Evolutionary conservation across 2,329 filamentous ascomycete genomes (phyloP), one percentile per base, ranked within the genome.

Genomic region (Penicillium sp.): DNA sequence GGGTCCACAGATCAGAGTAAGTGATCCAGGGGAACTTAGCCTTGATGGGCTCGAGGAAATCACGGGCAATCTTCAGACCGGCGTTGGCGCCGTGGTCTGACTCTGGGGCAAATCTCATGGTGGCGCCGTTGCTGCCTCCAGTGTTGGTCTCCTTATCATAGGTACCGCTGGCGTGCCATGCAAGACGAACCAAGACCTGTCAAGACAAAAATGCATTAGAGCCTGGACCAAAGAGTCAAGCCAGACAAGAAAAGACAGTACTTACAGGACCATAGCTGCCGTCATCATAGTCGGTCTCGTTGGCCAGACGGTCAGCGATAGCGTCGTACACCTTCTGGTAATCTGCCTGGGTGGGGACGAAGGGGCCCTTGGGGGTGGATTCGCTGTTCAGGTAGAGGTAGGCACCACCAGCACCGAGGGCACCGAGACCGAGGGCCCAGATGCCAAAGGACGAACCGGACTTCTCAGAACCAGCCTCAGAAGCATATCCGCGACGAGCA

Each of bases 1-100:
- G 85, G 58, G 94, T 97, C 94, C 93, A 97, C 64, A 99, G 87
- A 72, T 99, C 93, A 13, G 91, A 95, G 83, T 97, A 96, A 59
- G 83, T 83, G 77, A 97, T 96, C 94, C 93, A 97, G 47, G 93
- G 92, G 83, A 90, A 92, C 76, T 92, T 86, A 64, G 81, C 79
- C 81, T 97, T 96, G 67, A 97, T 81, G 59, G 92, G 91, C 77
- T 95, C 89, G 56, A 97, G 84, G 81, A 97, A 97, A 76, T 96
- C 87, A 56, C 93, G 90, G 59, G 93, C 94, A 66, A 84, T 78
- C 72, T 88, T 86, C 68, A 97, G 81, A 65, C 93, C 94, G 56
- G 93, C 91, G 70, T 99, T 99, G 76, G 93, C 94, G 64, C 91
- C 91, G 76, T 99, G 93, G 74, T 87, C 86, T 57, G 84, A 81